Percentiles rank a stretch among this genome's conserved stretches.
Conservation (phyloP, 2,329 filamentous ascomycete species). For the Diaporthe citrichinensis region DNA sequence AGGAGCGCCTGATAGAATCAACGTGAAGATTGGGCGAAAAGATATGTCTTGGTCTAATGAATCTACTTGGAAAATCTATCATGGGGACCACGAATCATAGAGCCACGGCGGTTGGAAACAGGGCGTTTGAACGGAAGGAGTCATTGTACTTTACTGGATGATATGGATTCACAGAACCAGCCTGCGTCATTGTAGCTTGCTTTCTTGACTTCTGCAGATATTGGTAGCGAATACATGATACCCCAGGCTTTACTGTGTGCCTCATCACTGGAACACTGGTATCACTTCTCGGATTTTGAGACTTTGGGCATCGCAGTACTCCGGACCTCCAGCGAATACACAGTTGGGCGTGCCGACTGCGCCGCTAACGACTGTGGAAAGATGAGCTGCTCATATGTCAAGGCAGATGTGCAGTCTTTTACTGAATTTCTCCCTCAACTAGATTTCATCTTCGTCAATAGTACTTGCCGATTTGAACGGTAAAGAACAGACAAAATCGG, state of each 20-base stretch:
- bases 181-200: constrained; percentile 20
- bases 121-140: constrained; percentile 25
- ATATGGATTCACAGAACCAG: constrained; percentile 17
- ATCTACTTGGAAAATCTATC: not conserved
- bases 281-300: not conserved
- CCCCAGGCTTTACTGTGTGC: not conserved
- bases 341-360: too few species aligned
- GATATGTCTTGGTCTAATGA: not conserved
- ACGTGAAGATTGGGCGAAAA: constrained; percentile 18
- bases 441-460: too few species aligned
- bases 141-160: not conserved
- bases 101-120: not conserved
- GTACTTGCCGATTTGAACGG: too few species aligned
- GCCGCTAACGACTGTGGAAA: too few species aligned
- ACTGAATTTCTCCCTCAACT: too few species aligned
- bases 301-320: too few species aligned
- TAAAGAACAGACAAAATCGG: too few species aligned
- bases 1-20: constrained; percentile 58
- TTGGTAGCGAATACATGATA: constrained; percentile 27
- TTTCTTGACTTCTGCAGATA: constrained; percentile 13
- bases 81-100: not conserved
- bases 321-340: too few species aligned
- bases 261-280: not conserved
- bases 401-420: too few species aligned
- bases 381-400: too few species aligned